These are phyloP conservation scores for Nemania sp. DNA, from an alignment of 2,329 filamentous ascomycete species.

Conservation along the genomic window DNA sequence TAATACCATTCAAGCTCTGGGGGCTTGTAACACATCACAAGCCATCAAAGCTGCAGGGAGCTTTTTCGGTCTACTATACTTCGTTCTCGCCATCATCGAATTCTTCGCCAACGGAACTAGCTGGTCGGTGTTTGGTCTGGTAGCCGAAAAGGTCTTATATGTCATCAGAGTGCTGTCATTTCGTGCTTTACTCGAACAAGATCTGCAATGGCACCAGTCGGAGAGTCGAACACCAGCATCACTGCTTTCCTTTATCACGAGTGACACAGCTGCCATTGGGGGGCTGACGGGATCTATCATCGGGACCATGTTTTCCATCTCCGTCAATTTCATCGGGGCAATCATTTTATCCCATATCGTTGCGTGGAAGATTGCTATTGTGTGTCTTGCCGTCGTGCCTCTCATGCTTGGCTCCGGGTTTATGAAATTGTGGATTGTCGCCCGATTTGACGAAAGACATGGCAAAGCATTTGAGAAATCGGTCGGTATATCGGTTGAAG, in stretches of 20 bases:
- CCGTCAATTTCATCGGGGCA: constrained; percentile 69
- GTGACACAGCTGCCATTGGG: constrained; percentile 68
- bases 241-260: constrained; percentile 70
- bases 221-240: constrained; percentile 63
- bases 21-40: constrained; percentile 49
- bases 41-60: constrained; percentile 44
- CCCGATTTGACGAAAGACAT: constrained; percentile 65
- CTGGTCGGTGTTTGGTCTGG: constrained; percentile 55
- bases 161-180: constrained; percentile 67
- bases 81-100: constrained; percentile 58
- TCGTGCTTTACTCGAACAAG: constrained; percentile 67
- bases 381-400: constrained; percentile 71
- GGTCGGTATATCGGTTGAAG: constrained; percentile 68
- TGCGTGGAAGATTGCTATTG: constrained; percentile 76
- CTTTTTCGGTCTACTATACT: constrained; percentile 49
- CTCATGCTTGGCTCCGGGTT: constrained; percentile 70
- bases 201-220: constrained; percentile 73
- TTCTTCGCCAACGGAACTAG: constrained; percentile 66
- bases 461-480: constrained; percentile 67
- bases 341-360: constrained; percentile 72
- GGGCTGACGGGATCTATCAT: constrained; percentile 73
- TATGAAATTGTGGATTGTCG: constrained; percentile 67
- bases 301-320: constrained; percentile 69
- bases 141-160: constrained; percentile 68
- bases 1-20: constrained; percentile 55